A percentile compares a stretch with the other conserved stretches of the same genome.
These are phyloP conservation scores for Onygenales sp. DNA, from an alignment of 2,329 filamentous ascomycete species.

Conservation along the genomic window DNA sequence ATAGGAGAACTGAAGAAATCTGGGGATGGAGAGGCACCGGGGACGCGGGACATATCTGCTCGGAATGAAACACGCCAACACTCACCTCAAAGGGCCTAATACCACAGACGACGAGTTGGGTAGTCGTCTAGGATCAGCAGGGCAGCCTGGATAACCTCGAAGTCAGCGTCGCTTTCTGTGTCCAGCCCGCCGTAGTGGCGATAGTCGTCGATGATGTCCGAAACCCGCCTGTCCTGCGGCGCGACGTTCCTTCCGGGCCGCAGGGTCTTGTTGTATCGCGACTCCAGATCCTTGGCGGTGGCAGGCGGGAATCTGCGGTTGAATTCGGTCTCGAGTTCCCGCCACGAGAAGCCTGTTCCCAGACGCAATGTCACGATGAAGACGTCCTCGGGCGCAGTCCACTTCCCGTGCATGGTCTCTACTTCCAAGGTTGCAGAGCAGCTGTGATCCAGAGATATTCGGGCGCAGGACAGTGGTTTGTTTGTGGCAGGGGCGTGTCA, in stretches of 20 bases:
- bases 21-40: too few relatives aligned
- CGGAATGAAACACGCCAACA: background rate
- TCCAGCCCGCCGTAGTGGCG: slow-evolving; percentile 4
- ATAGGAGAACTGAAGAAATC: too few relatives aligned
- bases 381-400: slow-evolving; percentile 8
- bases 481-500: background rate
- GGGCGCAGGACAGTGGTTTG: background rate
- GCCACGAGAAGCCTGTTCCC: slow-evolving; percentile 12
- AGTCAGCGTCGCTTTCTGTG: background rate
- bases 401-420: slow-evolving; percentile 6
- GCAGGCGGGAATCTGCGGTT: slow-evolving; percentile 3
- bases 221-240: background rate
- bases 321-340: slow-evolving; percentile 7
- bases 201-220: slow-evolving; percentile 10
- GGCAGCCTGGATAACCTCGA: background rate
- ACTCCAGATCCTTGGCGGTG: slow-evolving; percentile 12
- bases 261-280: slow-evolving; percentile 12
- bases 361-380: slow-evolving; percentile 11
- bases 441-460: background rate
- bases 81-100: background rate
- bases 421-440: background rate
- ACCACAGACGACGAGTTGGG: slow-evolving; percentile 1
- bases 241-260: slow-evolving; percentile 1
- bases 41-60: background rate
- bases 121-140: background rate